Percentiles rank a stretch among this genome's conserved stretches.
These are phyloP conservation scores for Hibiscus trionum DNA, from an alignment of 345 rosid genomes.

Conservation along the genomic window DNA sequence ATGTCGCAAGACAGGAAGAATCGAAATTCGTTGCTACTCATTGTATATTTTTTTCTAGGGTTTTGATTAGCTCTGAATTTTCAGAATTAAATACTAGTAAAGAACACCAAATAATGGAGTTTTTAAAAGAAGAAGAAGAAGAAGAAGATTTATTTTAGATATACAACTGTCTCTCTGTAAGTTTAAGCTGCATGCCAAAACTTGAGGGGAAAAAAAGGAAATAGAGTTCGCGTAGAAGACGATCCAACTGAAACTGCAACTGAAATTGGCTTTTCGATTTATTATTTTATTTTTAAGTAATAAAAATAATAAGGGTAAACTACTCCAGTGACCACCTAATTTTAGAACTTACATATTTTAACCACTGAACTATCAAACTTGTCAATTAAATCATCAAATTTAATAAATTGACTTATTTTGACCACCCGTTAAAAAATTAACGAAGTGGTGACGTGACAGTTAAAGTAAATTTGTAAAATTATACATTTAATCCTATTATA, in stretches of 20 bases:
- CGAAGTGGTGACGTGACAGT: too few species aligned
- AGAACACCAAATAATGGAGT: not conserved
- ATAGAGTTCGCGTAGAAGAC: not conserved
- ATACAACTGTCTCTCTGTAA: too few species aligned
- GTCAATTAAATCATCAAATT: too few species aligned
- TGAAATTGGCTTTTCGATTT: not conserved
- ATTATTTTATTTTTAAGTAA: not conserved
- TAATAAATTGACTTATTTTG: too few species aligned
- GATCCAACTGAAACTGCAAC: not conserved
- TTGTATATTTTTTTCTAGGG: constrained; percentile 13
- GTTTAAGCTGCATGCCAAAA: not conserved
- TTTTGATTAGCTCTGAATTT: constrained; percentile 3
- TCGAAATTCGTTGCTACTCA: constrained; percentile 87
- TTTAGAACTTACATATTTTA: too few species aligned
- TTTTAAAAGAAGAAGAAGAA: not conserved
- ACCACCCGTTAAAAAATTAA: too few species aligned
- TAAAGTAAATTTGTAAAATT: too few species aligned
- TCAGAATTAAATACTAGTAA: not conserved
- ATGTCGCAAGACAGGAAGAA: constrained; percentile 95
- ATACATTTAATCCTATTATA: too few species aligned
- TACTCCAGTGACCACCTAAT: too few species aligned
- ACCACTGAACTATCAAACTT: too few species aligned
- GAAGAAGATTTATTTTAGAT: too few species aligned
- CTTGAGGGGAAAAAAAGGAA: not conserved
- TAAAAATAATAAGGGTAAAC: not conserved